Percentiles rank a stretch among this genome's conserved stretches.
These are phyloP conservation scores for Glonium stellatum DNA, from an alignment of 495 filamentous ascomycete genomes.

Conservation along the genomic window DNA sequence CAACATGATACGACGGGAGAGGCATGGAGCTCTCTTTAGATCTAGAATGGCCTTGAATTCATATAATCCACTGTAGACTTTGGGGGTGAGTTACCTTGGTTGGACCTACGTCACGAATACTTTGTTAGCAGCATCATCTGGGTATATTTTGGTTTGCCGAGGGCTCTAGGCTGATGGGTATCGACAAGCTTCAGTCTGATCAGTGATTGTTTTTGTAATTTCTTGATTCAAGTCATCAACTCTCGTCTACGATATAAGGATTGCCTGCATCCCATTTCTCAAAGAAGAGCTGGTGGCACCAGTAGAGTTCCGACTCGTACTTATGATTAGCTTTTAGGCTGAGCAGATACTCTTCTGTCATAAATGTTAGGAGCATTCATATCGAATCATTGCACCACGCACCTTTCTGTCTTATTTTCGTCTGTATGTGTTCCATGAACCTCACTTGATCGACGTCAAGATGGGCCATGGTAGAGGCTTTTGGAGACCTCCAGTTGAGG, in stretches of 20 bases:
- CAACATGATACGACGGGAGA: no score
- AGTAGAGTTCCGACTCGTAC: constrained; percentile 14
- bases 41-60: no score
- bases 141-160: no score
- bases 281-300: constrained; percentile 19
- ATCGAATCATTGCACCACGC: not conserved
- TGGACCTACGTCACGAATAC: no score
- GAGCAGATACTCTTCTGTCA: not conserved
- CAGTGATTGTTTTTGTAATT: no score
- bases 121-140: no score
- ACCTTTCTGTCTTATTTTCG: constrained; percentile 2
- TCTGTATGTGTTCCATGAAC: constrained; percentile 10
- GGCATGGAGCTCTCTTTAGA: no score
- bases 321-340: not conserved
- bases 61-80: no score
- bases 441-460: constrained; percentile 3
- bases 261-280: constrained; percentile 7
- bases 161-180: no score
- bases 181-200: no score
- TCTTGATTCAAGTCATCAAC: no score
- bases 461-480: not conserved
- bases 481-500: constrained; percentile 2
- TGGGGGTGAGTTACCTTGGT: no score
- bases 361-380: not conserved
- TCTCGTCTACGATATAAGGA: not conserved